Evolutionary conservation across 176 grass and related monocot genomes (phyloP).

Genomic region (Carex kokanica): DNA sequence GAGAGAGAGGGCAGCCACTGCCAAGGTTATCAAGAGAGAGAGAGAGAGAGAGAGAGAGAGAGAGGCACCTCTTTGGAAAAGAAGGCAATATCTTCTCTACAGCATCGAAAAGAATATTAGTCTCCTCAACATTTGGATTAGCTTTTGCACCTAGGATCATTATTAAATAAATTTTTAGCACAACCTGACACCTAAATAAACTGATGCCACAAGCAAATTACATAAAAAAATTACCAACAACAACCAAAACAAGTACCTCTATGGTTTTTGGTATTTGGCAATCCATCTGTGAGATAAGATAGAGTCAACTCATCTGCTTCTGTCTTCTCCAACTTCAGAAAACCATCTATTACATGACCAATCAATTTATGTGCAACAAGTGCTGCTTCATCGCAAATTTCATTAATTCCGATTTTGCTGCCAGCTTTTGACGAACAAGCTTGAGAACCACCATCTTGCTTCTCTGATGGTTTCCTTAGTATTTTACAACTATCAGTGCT

Average conservation of each 20-base stretch:
- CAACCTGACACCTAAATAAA: neutral
- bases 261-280: slow-evolving; percentile 31
- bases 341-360: slow-evolving; percentile 48
- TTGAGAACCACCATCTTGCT: neutral
- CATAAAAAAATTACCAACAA: slow-evolving; percentile 1
- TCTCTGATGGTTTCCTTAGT: neutral
- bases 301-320: slow-evolving; percentile 26
- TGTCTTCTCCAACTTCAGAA: slow-evolving; percentile 29
- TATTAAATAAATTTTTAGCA: slow-evolving; percentile 18
- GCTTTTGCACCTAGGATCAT: slow-evolving; percentile 22
- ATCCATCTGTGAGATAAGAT: slow-evolving; percentile 37
- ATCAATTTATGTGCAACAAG: slow-evolving; percentile 44
- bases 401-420: slow-evolving; percentile 27
- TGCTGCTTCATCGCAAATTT: slow-evolving; percentile 52
- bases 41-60: too few species aligned
- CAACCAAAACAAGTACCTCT: slow-evolving; percentile 9
- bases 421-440: neutral
- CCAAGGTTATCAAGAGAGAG: too few species aligned
- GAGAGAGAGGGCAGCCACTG: too few species aligned
- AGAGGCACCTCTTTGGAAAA: slow-evolving; percentile 45
- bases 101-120: slow-evolving; percentile 45
- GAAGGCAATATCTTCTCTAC: slow-evolving; percentile 45
- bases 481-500: neutral
- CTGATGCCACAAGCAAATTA: slow-evolving; percentile 16
- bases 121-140: slow-evolving; percentile 17